A percentile compares a stretch with the other conserved stretches of the same genome.
phyloP scores from a whole-genome alignment of 495 filamentous ascomycete species.

The Xylaria nigripes region DNA sequence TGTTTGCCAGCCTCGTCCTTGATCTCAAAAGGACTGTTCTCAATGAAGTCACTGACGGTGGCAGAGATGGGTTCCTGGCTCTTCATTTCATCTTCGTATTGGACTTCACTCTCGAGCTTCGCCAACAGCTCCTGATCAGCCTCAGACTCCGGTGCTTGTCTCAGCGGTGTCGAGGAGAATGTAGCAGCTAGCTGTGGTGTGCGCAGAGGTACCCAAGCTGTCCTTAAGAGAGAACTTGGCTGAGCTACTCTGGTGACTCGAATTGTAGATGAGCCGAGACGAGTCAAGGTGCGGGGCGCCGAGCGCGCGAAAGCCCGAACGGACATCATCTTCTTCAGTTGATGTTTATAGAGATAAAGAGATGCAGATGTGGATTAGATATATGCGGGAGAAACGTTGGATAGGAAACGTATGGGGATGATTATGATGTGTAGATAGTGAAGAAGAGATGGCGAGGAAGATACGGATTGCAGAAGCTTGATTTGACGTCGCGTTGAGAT shows the following conservation, averaged over 20 bases:
- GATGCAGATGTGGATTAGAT: background rate
- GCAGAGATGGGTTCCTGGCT: conserved; percentile 50
- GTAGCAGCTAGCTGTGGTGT: conserved; percentile 51
- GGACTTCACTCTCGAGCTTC: conserved; percentile 71
- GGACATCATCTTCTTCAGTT: conserved; percentile 58
- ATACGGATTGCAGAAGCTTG: background rate
- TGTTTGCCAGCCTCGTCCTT: conserved; percentile 74
- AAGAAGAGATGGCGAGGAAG: conserved; percentile 4
- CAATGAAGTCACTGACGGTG: conserved; percentile 63
- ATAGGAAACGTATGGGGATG: background rate
- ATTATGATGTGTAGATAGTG: background rate
- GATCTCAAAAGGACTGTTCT: conserved; percentile 63
- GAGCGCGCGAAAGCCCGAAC: conserved; percentile 63
- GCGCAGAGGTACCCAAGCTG: conserved; percentile 30
- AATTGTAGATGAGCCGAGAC: conserved; percentile 48
- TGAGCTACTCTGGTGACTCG: conserved; percentile 37
- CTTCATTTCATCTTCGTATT: conserved; percentile 52
- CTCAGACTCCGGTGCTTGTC: conserved; percentile 41
- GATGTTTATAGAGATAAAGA: background rate
- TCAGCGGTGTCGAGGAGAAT: conserved; percentile 62
- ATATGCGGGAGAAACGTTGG: background rate
- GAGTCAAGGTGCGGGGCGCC: conserved; percentile 58
- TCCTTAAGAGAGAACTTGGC: conserved; percentile 27
- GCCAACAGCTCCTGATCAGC: conserved; percentile 65
- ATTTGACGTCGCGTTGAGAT: conserved; percentile 13